Base-by-base conservation (phyloP, 208 protist genomes). In the Angomonas ambiguus region DNA sequence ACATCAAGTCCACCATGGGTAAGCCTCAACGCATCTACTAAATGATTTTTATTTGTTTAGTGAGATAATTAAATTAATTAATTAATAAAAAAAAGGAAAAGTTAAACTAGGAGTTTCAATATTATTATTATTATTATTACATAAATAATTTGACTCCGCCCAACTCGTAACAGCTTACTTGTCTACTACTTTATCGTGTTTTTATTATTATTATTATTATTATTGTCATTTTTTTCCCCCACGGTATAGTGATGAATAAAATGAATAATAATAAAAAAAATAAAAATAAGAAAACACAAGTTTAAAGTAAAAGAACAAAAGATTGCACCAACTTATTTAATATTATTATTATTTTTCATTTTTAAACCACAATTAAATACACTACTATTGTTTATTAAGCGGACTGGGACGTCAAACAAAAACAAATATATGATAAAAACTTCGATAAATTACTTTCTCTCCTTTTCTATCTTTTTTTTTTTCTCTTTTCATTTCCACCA, bases 1-100 rank as follows among this genome's bases (percentile, higher is more conserved):
- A 99, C 96, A 96, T 99, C 83, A 99, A 99, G 94, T 92, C 91
- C 51, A 98, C 99, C 41, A 99, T 99, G 98, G 98, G 98, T 77
- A 92, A 90, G 73, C 84, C 97, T 45, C 83, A 97, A 79, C 94
- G 97, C 74, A 93, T 99, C 82, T 99, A 99, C 87, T 96, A 90
- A 87, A 56, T 56, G 45, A 32, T 30, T 65, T 67, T n/a, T 18
- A 1, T 45, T 66, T 65, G 11, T 59, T 60, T 49, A 34, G 67
- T 48, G 20, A 66, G 48, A 22, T 25, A 51, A 16, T 45, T 66
- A 55, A 0, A 56, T 56, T 11, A 56, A 30, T 8, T 30, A 56
- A 56, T 56, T 5, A 30, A 8, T 8, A 56, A 56, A 56, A 30
- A 56, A 11, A 56, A 56, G 49, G 16, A 49, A 33, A 68, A 68